Conservation (phyloP, 2,329 filamentous ascomycete genomes). For the Knoxdaviesia capensis region DNA sequence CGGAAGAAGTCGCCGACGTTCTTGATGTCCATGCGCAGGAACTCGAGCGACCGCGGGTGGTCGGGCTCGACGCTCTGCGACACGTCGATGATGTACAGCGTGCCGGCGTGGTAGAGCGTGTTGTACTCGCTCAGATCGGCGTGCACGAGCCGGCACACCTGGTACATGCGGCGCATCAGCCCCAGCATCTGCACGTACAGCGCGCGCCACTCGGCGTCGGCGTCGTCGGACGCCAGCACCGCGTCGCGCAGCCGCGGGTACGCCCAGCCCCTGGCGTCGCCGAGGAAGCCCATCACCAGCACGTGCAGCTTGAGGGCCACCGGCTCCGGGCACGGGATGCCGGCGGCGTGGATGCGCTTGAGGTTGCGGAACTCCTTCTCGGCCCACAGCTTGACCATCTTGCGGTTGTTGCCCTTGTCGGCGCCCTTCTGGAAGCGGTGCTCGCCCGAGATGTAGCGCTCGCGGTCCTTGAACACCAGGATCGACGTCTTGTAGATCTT, state of each 20-base stretch:
- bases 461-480: conserved; percentile 90
- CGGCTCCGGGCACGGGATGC: conserved; percentile 80
- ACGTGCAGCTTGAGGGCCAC: conserved; percentile 84
- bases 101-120: conserved; percentile 65
- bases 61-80: conserved; percentile 95
- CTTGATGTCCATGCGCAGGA: conserved; percentile 95
- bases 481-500: conserved; percentile 99
- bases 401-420: conserved; percentile 84
- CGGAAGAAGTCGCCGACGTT: conserved; percentile 89
- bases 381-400: conserved; percentile 97
- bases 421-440: conserved; percentile 79
- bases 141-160: conserved; percentile 78
- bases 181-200: conserved; percentile 71
- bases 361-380: conserved; percentile 97
- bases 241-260: conserved; percentile 81
- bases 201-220: conserved; percentile 50
- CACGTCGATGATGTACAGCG: conserved; percentile 88
- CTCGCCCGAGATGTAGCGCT: conserved; percentile 89
- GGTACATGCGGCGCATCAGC: conserved; percentile 86
- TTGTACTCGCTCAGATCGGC: conserved; percentile 98
- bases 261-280: conserved; percentile 68
- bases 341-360: conserved; percentile 60
- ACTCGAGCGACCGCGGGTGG: conserved; percentile 80
- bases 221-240: conserved; percentile 46
- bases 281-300: conserved; percentile 83